Percentiles rank a stretch among this genome's conserved stretches.
phyloP scores from a whole-genome alignment of 1,284 basidiomycete species.

The Peniophora sp. region DNA sequence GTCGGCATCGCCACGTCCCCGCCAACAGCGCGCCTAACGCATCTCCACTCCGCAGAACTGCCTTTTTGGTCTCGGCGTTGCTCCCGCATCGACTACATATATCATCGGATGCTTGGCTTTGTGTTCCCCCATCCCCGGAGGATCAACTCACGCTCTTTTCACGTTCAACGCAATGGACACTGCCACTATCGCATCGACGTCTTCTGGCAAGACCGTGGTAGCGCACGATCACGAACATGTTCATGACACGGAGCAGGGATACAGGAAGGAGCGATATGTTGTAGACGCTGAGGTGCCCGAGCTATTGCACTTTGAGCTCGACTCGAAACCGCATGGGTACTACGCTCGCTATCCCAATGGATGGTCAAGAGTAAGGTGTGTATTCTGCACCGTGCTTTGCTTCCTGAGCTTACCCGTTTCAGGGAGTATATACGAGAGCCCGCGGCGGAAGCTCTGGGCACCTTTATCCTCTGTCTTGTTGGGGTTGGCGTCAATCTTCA shows the following conservation, averaged over 20 bases:
- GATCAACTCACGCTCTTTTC: too few species aligned
- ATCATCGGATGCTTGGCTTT: too few species aligned
- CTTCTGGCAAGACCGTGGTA: background rate
- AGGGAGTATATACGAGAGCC: conserved; percentile 49
- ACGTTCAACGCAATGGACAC: too few species aligned
- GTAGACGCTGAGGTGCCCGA: background rate
- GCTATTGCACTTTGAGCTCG: background rate
- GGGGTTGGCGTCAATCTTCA: conserved; percentile 62
- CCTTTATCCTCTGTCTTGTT: conserved; percentile 59
- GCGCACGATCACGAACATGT: background rate
- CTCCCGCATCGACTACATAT: too few species aligned
- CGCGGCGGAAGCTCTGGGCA: conserved; percentile 62
- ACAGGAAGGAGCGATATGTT: background rate
- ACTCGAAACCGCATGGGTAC: background rate
- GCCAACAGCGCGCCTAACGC: too few species aligned
- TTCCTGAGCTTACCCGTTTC: background rate
- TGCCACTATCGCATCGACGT: background rate
- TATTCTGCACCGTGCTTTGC: too few species aligned
- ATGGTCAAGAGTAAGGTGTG: background rate
- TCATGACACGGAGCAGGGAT: background rate
- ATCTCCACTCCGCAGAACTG: too few species aligned
- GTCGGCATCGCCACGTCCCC: too few species aligned
- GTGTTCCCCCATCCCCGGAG: too few species aligned
- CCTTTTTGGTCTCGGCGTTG: too few species aligned
- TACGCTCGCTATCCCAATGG: background rate